Evolutionary conservation across 768 basidiomycete species (phyloP), one percentile per base, ranked within the genome.

Genomic region (Leccinellum rugosiceps): DNA sequence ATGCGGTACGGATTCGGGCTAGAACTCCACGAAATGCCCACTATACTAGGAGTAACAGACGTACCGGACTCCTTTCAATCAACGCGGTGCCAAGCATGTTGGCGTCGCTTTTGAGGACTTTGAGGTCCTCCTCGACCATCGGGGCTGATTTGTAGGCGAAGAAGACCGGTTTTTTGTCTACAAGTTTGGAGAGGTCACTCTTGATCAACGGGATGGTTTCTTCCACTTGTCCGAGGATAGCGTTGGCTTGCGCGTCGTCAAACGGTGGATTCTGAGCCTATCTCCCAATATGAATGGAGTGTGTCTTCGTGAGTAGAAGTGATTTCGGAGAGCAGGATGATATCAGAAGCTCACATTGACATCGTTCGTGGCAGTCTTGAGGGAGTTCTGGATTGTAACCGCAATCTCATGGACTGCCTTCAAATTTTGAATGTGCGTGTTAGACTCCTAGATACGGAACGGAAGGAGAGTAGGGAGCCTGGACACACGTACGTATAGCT

Each of bases 381-480:
- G 2, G 8, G 0, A 0, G 1, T 0, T 1, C 0, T 0, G 4
- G 17, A 61, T 7, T 0, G 11, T 0, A 1, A 0, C 0, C 3
- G 19, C 44, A 1, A 0, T 11, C 0, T 4, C 0, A 0, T 58
- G 49, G 28, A 65, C 34, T 3, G 0, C 3, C 65, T 65, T 34
- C 30, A 31, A 31, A 9, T 51, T 28, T 28, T 21, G n/a, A 1
- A 23, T 25, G 15, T 13, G 8, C 0, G 3, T 8, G 25, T 32
- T 28, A 19, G n/a, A 7, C 30, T 30, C 41, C 21, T 41, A 15
- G 31, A 45, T 17, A 26, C 15, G 23, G 8, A 6, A 23, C 3
- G 14, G 8, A 52, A 31, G 6, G 19, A 21, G 17, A 19, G 15
- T 1, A 21, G 6, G 1, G 23, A 4, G 14, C 7, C 10, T 1